Conservation (phyloP, 139 green algal genomes). For the Chlorella sp. region DNA sequence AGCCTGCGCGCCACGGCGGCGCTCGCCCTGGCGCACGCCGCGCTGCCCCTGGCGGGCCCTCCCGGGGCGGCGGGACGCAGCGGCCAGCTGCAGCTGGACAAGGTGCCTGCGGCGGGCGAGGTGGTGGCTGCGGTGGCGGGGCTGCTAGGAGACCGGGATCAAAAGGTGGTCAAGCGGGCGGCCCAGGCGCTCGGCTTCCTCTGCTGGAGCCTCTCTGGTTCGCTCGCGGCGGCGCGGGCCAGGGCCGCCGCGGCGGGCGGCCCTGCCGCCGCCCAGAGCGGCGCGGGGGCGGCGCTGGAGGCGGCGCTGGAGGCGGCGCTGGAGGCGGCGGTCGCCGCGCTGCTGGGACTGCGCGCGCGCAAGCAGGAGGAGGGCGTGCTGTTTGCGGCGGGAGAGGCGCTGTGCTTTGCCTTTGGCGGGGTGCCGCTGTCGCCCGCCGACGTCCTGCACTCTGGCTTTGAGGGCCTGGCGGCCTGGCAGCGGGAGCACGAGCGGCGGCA, state of each 20-base stretch:
- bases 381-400: slow-evolving; percentile 80
- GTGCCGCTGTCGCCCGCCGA: slow-evolving; percentile 45
- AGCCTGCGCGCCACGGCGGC: slow-evolving; percentile 4
- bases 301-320: not conserved
- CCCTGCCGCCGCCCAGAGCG: not conserved
- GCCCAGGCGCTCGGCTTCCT: slow-evolving; percentile 42
- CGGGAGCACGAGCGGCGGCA: slow-evolving; percentile 10
- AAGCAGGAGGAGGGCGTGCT: slow-evolving; percentile 76
- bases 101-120: slow-evolving; percentile 13
- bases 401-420: slow-evolving; percentile 79
- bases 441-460: slow-evolving; percentile 57
- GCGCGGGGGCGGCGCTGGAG: not conserved
- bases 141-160: slow-evolving; percentile 45
- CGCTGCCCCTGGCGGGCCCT: not conserved
- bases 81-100: slow-evolving; percentile 18
- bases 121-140: not conserved
- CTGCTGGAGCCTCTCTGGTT: not conserved
- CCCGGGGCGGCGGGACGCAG: not conserved
- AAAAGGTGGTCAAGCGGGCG: slow-evolving; percentile 49
- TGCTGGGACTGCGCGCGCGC: slow-evolving; percentile 51
- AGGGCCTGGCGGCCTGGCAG: slow-evolving; percentile 36
- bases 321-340: slow-evolving; percentile 10
- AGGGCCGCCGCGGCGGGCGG: slow-evolving; percentile 7
- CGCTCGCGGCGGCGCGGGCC: not conserved
- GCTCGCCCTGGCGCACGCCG: slow-evolving; percentile 1